Percentiles rank a stretch among this genome's conserved stretches.
Evolutionary conservation across 1,139 yeast species (phyloP).

Genomic region (Suhomyces bolitotheri): DNA sequence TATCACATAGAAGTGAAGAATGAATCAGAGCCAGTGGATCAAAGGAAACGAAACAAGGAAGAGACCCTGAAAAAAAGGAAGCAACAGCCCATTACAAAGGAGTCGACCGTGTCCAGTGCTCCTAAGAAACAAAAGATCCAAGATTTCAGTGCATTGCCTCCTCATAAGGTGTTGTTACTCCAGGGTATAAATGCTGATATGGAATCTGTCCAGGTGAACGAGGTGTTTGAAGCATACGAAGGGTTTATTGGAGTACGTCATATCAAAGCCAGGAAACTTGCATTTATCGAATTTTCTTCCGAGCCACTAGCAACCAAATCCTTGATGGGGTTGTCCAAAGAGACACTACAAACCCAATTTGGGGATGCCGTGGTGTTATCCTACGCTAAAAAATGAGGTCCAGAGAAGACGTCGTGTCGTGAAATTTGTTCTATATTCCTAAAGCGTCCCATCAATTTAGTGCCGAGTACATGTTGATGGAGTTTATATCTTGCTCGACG

Average conservation of each 20-base stretch:
- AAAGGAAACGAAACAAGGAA: constrained; percentile 16
- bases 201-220: constrained; percentile 35
- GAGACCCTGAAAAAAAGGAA: constrained; percentile 6
- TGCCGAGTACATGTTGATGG: no score
- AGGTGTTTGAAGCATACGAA: constrained; percentile 45
- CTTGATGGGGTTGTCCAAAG: constrained; percentile 17
- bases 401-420: no score
- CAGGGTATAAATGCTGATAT: constrained; percentile 53
- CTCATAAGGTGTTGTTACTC: constrained; percentile 68
- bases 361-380: constrained; percentile 30
- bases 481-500: constrained; percentile 14
- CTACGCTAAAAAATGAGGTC: constrained; percentile 38
- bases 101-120: constrained; percentile 12
- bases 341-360: constrained; percentile 18
- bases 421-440: no score
- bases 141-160: constrained; percentile 50
- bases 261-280: constrained; percentile 67
- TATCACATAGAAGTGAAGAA: constrained; percentile 15
- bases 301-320: constrained; percentile 37
- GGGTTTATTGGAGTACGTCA: constrained; percentile 70
- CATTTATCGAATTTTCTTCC: constrained; percentile 75
- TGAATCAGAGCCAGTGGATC: constrained; percentile 19
- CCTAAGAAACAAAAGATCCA: constrained; percentile 20
- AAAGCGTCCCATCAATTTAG: no score
- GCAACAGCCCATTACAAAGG: constrained; percentile 18